Evolutionary conservation across 164 flowering plant species (phyloP), one percentile per base, ranked within the genome.

Genomic region (Magnolia changhungtana): DNA sequence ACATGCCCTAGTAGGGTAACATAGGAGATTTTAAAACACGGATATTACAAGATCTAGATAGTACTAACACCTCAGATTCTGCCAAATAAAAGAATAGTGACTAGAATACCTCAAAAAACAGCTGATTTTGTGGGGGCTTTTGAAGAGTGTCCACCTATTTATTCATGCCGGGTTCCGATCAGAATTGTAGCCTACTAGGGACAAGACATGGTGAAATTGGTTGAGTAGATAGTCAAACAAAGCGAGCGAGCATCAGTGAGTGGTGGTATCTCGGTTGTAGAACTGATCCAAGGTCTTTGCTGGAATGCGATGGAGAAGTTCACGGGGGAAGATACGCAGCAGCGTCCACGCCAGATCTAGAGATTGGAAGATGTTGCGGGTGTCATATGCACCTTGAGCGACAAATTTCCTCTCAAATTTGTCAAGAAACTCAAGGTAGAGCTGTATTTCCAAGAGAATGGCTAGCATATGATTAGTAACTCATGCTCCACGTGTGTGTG

Each of bases 281-380:
- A 50, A 93, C 63, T 77, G 89, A 74, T 93, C 97, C 27, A 96
- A 89, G 24, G 97, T 96, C 90, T 96, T 96, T 23, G 97, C 98
- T 29, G 98, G 99, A 55, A 96, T 96, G 82, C 97, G 97, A 78
- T 92, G 99, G 71, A 96, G 98, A 74, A 96, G 98, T 79, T 96
- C 98, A 71, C 98, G 94, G 1, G 98, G 99, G 82, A 94, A 96
- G 78, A 96, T 94, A 2, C 99, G 89, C 63, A 96, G 93, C 76
- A 94, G 85, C 1, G 98, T 93, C 99, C 99, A 96, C 52, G 98
- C 99, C 78, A 96, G 78, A 81, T 96, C 99, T 31, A 96, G 98
- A 0, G 98, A 94, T 79, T 96, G 98, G 90, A 92, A 94, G 74
- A 96, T 89, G 84, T 90, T 92, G 23, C 98, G 90, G 18, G 98